A percentile compares a stretch with the other conserved stretches of the same genome.
phyloP scores from a whole-genome alignment of 106 monocot genomes.

The Triglochin maritima region DNA sequence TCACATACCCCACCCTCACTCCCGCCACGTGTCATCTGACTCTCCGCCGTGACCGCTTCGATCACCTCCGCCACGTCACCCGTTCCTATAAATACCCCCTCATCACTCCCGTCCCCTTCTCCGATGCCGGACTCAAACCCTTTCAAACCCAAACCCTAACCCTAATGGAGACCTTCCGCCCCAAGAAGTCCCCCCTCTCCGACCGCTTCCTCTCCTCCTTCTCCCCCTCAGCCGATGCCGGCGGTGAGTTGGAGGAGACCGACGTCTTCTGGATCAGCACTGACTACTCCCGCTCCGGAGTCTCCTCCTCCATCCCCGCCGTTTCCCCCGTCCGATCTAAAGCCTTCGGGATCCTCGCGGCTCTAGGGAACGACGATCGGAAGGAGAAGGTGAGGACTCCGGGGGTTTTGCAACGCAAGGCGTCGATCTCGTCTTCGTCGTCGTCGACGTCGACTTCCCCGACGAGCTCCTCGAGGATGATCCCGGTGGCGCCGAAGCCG shows the following conservation, averaged over 20 bases:
- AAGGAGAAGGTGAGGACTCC: conserved; percentile 9
- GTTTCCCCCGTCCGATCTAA: conserved; percentile 9
- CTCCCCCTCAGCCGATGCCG: conserved; percentile 13
- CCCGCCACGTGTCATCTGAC: too few relatives aligned
- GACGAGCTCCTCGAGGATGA: conserved; percentile 16
- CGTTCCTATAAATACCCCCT: too few relatives aligned
- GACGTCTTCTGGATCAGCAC: conserved; percentile 41
- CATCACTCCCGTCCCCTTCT: too few relatives aligned
- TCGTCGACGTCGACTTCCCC: conserved; percentile 30
- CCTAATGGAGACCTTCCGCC: conserved; percentile 15
- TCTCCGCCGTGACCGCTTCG: too few relatives aligned
- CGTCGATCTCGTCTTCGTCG: conserved; percentile 16
- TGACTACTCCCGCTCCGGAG: conserved; percentile 11
- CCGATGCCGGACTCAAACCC: too few relatives aligned
- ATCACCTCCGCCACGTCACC: too few relatives aligned
- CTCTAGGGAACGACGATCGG: conserved; percentile 32
- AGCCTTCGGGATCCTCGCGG: conserved; percentile 59
- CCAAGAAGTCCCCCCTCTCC: conserved; percentile 20
- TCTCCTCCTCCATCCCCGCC: conserved; percentile 1
- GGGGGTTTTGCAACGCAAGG: conserved; percentile 18
- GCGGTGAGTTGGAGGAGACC: conserved; percentile 55
- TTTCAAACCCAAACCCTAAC: too few relatives aligned
- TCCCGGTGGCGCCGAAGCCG: conserved; percentile 36
- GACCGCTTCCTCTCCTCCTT: conserved; percentile 49
- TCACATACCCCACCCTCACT: too few relatives aligned